A percentile compares a stretch with the other conserved stretches of the same genome.
Conservation (phyloP, 352 stramenopile species). For the Phytophthora megakarya region DNA sequence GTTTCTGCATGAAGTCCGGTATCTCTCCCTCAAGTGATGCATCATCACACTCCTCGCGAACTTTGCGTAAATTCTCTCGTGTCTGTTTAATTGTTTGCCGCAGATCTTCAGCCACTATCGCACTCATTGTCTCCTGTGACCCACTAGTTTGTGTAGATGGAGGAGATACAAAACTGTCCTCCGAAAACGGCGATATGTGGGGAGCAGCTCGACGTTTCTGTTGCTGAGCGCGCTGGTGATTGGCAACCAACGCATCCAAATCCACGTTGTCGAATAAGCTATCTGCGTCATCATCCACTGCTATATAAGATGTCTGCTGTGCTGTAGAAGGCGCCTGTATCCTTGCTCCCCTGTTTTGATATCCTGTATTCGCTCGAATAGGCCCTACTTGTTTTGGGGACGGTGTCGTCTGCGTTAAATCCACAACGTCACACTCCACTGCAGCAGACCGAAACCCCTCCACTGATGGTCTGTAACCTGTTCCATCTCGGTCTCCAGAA, state of each 20-base stretch:
- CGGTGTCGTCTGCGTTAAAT: conserved; percentile 30
- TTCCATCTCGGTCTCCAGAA: conserved; percentile 1
- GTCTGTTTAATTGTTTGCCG: conserved; percentile 64
- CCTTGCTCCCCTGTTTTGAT: conserved; percentile 2
- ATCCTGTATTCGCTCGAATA: conserved; percentile 7
- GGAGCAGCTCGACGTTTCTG: conserved; percentile 12
- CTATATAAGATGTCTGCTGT: conserved; percentile 13
- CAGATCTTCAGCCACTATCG: conserved; percentile 35
- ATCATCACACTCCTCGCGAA: conserved; percentile 84
- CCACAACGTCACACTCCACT: conserved; percentile 24
- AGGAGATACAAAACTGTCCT: conserved; percentile 22
- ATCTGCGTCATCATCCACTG: conserved; percentile 30
- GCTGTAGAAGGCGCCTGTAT: not conserved
- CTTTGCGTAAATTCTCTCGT: conserved; percentile 59
- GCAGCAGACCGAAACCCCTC: conserved; percentile 4
- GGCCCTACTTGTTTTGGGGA: not conserved
- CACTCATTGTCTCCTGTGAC: conserved; percentile 27
- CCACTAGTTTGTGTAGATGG: conserved; percentile 21
- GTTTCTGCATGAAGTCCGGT: conserved; percentile 48
- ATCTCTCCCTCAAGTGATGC: conserved; percentile 81
- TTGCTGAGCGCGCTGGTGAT: conserved; percentile 43
- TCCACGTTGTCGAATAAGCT: conserved; percentile 50
- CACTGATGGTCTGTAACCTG: not conserved
- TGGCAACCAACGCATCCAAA: conserved; percentile 59
- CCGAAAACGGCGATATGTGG: conserved; percentile 1